A percentile compares a stretch with the other conserved stretches of the same genome.
These are phyloP conservation scores for Punctularia strigosozonata DNA, from an alignment of 768 basidiomycete genomes.

Conservation along the genomic window DNA sequence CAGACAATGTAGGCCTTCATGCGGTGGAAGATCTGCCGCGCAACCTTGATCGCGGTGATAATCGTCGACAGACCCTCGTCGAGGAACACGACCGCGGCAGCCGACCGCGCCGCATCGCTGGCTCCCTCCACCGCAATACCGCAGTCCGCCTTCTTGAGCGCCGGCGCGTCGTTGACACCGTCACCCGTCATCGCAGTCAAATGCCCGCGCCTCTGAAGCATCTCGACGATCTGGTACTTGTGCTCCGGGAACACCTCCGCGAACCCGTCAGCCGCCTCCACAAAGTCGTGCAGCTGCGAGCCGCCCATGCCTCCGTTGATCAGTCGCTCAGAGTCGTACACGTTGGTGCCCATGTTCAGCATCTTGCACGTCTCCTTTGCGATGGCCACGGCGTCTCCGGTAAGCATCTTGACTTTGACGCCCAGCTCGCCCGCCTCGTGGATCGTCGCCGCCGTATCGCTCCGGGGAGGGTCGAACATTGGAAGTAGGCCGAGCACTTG, in stretches of 20 bases:
- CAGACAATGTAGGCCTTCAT: conserved; percentile 27
- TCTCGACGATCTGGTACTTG: conserved; percentile 23
- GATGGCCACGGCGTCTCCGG: conserved; percentile 38
- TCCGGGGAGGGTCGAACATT: conserved; percentile 31
- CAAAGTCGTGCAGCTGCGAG: conserved; percentile 27
- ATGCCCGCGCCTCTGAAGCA: conserved; percentile 28
- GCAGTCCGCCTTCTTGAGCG: conserved; percentile 21
- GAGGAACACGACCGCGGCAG: conserved; percentile 33
- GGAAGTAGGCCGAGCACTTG: conserved; percentile 27
- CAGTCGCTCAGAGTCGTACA: conserved; percentile 32
- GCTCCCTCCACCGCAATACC: conserved; percentile 33
- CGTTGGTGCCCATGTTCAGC: conserved; percentile 31
- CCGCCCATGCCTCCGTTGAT: conserved; percentile 32
- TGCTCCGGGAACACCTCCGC: conserved; percentile 39
- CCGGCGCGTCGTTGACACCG: conserved; percentile 21
- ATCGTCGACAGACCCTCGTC: conserved; percentile 30
- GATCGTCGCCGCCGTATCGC: conserved; percentile 32
- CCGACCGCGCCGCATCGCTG: conserved; percentile 27
- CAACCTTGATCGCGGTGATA: conserved; percentile 35
- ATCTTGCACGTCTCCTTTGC: conserved; percentile 34
- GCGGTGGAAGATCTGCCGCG: conserved; percentile 38
- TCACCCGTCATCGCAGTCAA: conserved; percentile 34
- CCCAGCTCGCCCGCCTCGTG: conserved; percentile 30
- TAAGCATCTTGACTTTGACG: conserved; percentile 38
- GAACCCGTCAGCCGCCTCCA: conserved; percentile 38